Percentiles rank a stretch among this genome's conserved stretches.
Conservation (phyloP, 805 yeast genomes). For the Sugiyamaella smithiae region DNA sequence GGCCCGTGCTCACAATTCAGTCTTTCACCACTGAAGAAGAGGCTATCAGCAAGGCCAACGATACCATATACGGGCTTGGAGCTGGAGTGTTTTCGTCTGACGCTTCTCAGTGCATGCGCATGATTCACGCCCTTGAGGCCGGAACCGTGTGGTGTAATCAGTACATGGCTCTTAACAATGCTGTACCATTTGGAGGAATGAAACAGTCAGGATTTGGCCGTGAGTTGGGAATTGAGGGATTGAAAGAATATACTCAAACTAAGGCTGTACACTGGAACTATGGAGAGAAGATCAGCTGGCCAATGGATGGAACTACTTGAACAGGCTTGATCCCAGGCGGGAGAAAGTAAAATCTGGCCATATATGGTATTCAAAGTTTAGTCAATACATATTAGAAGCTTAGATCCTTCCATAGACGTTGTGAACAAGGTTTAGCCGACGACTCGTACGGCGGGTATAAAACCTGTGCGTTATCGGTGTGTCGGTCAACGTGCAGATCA, state of each 20-base stretch:
- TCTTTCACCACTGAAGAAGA: slow-evolving; percentile 64
- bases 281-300: slow-evolving; percentile 23
- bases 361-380: no score
- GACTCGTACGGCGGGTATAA: no score
- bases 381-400: no score
- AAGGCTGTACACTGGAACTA: slow-evolving; percentile 75
- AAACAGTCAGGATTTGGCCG: slow-evolving; percentile 77
- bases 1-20: slow-evolving; percentile 73
- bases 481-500: no score
- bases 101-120: slow-evolving; percentile 57
- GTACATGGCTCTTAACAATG: slow-evolving; percentile 58
- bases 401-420: no score
- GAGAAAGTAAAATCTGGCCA: no score
- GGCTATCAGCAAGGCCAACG: slow-evolving; percentile 64
- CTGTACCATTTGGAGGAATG: slow-evolving; percentile 78
- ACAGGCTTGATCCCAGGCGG: no score
- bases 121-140: slow-evolving; percentile 57
- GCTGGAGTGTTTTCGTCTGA: slow-evolving; percentile 73
- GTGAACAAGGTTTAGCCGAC: no score
- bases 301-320: slow-evolving; percentile 9
- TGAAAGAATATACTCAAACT: slow-evolving; percentile 64
- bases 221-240: slow-evolving; percentile 72
- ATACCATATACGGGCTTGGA: slow-evolving; percentile 72
- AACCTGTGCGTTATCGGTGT: no score
- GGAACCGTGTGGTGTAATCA: slow-evolving; percentile 70